These are phyloP conservation scores for Pseudocercospora musae DNA, from an alignment of 2,329 filamentous ascomycete species.

Conservation along the genomic window DNA sequence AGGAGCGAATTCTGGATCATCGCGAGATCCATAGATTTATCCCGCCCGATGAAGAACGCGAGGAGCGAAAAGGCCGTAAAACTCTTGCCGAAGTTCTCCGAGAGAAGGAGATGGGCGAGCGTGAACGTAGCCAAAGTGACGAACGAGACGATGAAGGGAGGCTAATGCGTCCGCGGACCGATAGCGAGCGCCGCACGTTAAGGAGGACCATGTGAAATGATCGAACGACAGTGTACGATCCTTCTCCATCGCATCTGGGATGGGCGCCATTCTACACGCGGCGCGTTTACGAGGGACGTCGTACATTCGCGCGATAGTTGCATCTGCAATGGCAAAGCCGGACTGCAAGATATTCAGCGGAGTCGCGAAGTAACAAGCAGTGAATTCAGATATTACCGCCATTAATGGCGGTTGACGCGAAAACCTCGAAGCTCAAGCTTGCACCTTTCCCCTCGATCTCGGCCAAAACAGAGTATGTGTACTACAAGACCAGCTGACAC, in stretches of 20 bases:
- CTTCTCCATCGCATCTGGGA: background rate
- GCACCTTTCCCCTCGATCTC: background rate
- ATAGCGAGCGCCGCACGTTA: background rate
- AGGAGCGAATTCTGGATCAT: constrained; percentile 72
- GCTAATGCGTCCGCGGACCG: background rate
- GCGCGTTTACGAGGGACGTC: background rate
- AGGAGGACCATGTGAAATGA: constrained; percentile 2
- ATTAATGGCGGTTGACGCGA: background rate
- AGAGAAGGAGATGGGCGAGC: constrained; percentile 27
- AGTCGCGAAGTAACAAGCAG: background rate
- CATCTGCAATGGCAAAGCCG: background rate
- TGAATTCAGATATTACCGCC: background rate
- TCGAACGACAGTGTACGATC: constrained; percentile 5
- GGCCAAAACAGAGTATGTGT: background rate
- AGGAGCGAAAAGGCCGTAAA: constrained; percentile 35
- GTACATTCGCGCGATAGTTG: background rate
- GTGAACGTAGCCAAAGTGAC: constrained; percentile 19
- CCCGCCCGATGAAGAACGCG: constrained; percentile 46
- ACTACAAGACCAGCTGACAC: background rate
- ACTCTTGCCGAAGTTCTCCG: constrained; percentile 29
- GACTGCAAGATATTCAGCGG: background rate
- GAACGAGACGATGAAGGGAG: background rate
- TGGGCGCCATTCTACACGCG: background rate
- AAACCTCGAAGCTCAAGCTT: background rate
- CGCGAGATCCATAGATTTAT: constrained; percentile 84